Percentiles rank a stretch among this genome's conserved stretches.
These are phyloP conservation scores for Alternaria sp. DNA, from an alignment of 2,329 filamentous ascomycete genomes.

Conservation along the genomic window DNA sequence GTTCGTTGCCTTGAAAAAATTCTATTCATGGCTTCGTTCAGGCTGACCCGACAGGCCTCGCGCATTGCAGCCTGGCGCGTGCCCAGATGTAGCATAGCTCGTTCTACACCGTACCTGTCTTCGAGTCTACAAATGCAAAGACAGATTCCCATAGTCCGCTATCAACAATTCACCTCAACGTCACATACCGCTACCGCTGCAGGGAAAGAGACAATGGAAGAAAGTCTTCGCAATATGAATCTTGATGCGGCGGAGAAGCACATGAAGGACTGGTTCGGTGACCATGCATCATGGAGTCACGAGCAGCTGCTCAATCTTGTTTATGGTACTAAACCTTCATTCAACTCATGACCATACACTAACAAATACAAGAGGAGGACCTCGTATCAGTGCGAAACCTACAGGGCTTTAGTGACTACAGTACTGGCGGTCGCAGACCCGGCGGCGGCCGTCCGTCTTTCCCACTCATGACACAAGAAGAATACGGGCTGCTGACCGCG, in stretches of 20 bases:
- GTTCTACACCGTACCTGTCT: neutral
- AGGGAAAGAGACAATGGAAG: neutral
- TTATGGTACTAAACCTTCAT: neutral
- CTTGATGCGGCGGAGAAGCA: slow-evolving; percentile 14
- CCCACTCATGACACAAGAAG: slow-evolving; percentile 16
- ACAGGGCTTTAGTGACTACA: slow-evolving; percentile 4
- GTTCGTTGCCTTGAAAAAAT: neutral
- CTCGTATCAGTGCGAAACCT: slow-evolving; percentile 1
- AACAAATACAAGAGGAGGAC: slow-evolving; percentile 1
- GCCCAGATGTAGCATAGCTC: neutral
- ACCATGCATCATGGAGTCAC: slow-evolving; percentile 18
- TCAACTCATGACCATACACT: neutral
- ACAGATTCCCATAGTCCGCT: neutral
- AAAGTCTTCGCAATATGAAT: slow-evolving; percentile 7
- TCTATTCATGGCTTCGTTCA: neutral
- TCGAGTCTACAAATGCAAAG: neutral
- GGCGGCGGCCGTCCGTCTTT: slow-evolving; percentile 11
- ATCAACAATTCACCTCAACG: neutral
- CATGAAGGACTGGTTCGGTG: slow-evolving; percentile 16
- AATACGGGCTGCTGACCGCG: neutral
- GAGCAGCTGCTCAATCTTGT: slow-evolving; percentile 11
- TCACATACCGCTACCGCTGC: neutral
- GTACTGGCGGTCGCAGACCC: neutral
- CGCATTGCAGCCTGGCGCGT: neutral
- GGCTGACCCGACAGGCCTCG: neutral